Evolutionary conservation across 179 eudicot genomes (phyloP).

Genomic region (Spinacia oleracea): DNA sequence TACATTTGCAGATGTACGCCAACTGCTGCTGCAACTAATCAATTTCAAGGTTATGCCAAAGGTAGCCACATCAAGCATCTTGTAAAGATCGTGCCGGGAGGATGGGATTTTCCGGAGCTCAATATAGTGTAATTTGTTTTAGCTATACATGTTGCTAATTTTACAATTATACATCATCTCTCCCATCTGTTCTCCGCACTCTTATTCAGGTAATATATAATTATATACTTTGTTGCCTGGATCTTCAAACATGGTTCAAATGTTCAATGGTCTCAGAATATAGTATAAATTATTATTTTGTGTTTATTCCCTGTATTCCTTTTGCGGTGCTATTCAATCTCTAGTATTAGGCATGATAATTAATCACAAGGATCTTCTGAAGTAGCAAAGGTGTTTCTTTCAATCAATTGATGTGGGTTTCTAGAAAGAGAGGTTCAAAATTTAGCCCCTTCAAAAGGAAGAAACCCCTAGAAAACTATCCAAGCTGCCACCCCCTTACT

Average conservation of each 20-base stretch:
- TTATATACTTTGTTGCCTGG: not conserved
- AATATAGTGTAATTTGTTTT: conserved; percentile 16
- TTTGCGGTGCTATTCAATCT: not conserved
- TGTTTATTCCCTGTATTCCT: not conserved
- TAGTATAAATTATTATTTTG: not conserved
- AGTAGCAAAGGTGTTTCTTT: not conserved
- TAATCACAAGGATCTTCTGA: not conserved
- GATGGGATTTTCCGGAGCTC: conserved; percentile 15
- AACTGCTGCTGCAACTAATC: not conserved
- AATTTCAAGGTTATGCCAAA: conserved; percentile 3
- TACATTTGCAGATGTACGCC: conserved; percentile 16
- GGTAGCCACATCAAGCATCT: conserved; percentile 21
- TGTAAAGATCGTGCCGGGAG: conserved; percentile 3
- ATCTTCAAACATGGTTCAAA: not conserved
- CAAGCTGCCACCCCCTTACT: not conserved
- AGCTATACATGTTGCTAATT: not conserved
- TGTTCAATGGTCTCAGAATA: not conserved
- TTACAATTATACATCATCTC: not conserved
- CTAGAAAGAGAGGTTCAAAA: not conserved
- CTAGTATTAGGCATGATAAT: not conserved
- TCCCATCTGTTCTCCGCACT: conserved; percentile 3
- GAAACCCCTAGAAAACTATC: not conserved
- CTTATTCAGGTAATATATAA: not conserved
- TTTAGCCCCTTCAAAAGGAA: not conserved
- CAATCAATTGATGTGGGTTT: not conserved